Conservation (phyloP, 441 rosid genomes). For the Populus hybrid region DNA sequence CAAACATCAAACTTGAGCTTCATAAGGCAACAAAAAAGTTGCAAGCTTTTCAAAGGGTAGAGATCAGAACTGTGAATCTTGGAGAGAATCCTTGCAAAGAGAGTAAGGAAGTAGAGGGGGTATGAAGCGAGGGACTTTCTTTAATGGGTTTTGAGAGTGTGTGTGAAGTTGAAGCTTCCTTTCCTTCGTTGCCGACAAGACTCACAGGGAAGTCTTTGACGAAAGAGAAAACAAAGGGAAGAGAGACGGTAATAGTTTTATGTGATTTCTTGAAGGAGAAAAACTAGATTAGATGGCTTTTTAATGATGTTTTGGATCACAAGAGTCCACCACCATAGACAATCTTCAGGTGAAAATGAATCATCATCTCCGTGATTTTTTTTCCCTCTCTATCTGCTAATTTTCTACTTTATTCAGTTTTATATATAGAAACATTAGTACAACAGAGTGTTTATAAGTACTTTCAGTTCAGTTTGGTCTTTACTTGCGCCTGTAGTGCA, state of each 20-base stretch:
- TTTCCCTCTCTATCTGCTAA: background rate
- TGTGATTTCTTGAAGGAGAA: background rate
- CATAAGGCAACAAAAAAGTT: background rate
- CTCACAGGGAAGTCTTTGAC: slow-evolving; percentile 20
- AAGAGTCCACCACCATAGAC: slow-evolving; percentile 24
- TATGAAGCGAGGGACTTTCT: background rate
- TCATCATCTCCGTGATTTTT: background rate
- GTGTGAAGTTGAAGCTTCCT: slow-evolving; percentile 15
- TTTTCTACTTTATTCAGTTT: background rate
- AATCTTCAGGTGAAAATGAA: slow-evolving; percentile 33
- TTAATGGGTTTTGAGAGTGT: background rate
- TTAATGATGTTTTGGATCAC: slow-evolving; percentile 22
- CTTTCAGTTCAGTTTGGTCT: background rate
- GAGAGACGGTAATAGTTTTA: background rate
- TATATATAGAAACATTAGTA: background rate
- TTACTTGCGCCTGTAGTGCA: background rate
- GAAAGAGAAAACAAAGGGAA: slow-evolving; percentile 13
- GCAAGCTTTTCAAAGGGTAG: background rate
- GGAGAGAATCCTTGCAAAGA: background rate
- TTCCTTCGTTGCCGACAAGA: slow-evolving; percentile 23
- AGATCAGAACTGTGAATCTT: background rate
- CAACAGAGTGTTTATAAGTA: background rate
- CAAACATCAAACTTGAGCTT: background rate
- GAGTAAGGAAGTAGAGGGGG: background rate
- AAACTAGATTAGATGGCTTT: slow-evolving; percentile 8